phyloP scores from a whole-genome alignment of 164 flowering plant genomes.

The Magnolia officinalis region DNA sequence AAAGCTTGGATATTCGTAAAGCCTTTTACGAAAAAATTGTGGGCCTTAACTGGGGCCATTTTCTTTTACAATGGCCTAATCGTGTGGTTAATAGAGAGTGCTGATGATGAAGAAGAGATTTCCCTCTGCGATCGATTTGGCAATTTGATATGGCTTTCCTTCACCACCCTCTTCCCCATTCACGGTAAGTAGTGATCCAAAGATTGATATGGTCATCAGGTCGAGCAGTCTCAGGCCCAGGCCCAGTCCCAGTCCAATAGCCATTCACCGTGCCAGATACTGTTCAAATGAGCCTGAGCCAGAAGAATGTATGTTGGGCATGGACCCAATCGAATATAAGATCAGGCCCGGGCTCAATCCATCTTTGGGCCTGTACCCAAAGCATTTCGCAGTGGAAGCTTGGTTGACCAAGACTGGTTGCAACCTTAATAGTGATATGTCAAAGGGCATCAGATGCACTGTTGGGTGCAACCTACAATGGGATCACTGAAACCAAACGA shows the following conservation, averaged over 20 bases:
- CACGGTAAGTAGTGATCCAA: conserved; percentile 14
- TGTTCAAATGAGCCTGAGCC: neutral
- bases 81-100: conserved; percentile 36
- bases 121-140: conserved; percentile 16
- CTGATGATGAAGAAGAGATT: conserved; percentile 18
- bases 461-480: no score
- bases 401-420: no score
- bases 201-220: neutral
- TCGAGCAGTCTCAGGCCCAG: neutral
- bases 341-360: no score
- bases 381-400: no score
- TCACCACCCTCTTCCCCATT: conserved; percentile 28
- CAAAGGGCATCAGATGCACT: no score
- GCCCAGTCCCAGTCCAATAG: neutral
- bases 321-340: no score
- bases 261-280: neutral
- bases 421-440: no score
- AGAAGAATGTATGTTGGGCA: neutral
- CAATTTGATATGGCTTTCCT: conserved; percentile 23
- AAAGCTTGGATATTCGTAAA: conserved; percentile 19
- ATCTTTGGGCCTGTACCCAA: no score
- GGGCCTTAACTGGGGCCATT: conserved; percentile 19
- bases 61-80: conserved; percentile 28
- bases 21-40: conserved; percentile 28
- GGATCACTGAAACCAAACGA: no score